Evolutionary conservation across 257 asterid genomes (phyloP).

Genomic region (Echium plantagineum): DNA sequence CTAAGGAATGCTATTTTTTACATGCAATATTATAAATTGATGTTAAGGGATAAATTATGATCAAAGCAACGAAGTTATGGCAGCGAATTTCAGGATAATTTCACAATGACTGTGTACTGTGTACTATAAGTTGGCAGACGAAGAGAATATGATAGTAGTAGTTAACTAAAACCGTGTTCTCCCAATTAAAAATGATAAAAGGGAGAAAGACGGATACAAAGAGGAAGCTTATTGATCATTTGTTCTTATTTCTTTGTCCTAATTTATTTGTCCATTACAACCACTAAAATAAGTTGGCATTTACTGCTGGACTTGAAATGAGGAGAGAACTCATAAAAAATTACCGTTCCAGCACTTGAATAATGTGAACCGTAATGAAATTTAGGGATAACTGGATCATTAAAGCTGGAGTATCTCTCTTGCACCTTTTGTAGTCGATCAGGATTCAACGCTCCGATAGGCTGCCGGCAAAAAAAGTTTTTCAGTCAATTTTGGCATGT

Average conservation of each 20-base stretch:
- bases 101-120: too few relatives aligned
- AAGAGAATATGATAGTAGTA: too few relatives aligned
- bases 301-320: not conserved
- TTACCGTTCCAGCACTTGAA: slow-evolving; percentile 96
- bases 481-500: slow-evolving; percentile 13
- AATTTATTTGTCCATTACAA: too few relatives aligned
- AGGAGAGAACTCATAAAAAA: slow-evolving; percentile 17
- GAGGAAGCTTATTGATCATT: too few relatives aligned
- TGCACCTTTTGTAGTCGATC: slow-evolving; percentile 76
- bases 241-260: too few relatives aligned
- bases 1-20: not conserved
- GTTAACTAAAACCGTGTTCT: too few relatives aligned
- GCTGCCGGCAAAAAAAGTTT: slow-evolving; percentile 39
- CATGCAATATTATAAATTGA: not conserved
- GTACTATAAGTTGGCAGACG: too few relatives aligned
- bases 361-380: slow-evolving; percentile 98
- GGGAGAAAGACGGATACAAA: too few relatives aligned
- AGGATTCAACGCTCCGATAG: slow-evolving; percentile 86
- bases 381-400: slow-evolving; percentile 92
- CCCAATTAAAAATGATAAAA: too few relatives aligned
- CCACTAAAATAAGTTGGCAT: too few relatives aligned
- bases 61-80: not conserved
- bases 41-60: not conserved
- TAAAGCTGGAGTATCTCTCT: slow-evolving; percentile 92
- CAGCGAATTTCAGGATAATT: too few relatives aligned